Evolutionary conservation across 1,284 basidiomycete species (phyloP).

Genomic region (Ceratobasidium sp.): DNA sequence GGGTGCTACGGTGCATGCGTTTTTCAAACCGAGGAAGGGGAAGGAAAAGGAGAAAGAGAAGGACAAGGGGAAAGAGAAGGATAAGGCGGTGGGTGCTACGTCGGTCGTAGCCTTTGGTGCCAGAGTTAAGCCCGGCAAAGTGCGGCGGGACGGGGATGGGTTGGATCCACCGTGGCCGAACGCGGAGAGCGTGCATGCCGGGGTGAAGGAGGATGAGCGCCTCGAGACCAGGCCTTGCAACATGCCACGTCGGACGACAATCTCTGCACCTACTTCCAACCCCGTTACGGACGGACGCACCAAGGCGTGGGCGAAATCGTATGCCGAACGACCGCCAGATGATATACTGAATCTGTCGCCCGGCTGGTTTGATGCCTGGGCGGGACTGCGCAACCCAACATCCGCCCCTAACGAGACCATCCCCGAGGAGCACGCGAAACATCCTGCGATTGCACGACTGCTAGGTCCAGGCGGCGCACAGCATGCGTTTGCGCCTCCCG

Average conservation of each 20-base stretch:
- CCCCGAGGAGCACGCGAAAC: constrained; percentile 20
- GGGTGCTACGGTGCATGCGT: constrained; percentile 27
- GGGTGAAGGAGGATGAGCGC: neutral
- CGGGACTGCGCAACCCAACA: neutral
- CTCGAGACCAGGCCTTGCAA: constrained; percentile 10
- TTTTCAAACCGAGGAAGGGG: constrained; percentile 30
- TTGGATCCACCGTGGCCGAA: constrained; percentile 30
- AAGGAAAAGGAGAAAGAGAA: constrained; percentile 5
- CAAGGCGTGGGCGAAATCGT: constrained; percentile 26
- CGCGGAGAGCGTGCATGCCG: constrained; percentile 6
- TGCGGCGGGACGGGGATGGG: constrained; percentile 5
- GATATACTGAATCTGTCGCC: constrained; percentile 28
- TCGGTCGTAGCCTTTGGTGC: neutral
- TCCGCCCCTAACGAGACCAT: neutral
- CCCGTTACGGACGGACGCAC: constrained; percentile 20
- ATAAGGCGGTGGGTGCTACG: neutral
- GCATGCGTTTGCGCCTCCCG: constrained; percentile 61
- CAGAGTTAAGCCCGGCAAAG: neutral
- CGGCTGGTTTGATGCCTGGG: constrained; percentile 5
- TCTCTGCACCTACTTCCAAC: neutral
- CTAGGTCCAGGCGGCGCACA: constrained; percentile 8
- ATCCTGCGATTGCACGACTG: constrained; percentile 42
- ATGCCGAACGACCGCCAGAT: constrained; percentile 1
- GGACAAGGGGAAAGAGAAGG: constrained; percentile 4
- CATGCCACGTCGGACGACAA: neutral